Evolutionary conservation across 331 rosid genomes (phyloP).

Genomic region (Acacia concinna): DNA sequence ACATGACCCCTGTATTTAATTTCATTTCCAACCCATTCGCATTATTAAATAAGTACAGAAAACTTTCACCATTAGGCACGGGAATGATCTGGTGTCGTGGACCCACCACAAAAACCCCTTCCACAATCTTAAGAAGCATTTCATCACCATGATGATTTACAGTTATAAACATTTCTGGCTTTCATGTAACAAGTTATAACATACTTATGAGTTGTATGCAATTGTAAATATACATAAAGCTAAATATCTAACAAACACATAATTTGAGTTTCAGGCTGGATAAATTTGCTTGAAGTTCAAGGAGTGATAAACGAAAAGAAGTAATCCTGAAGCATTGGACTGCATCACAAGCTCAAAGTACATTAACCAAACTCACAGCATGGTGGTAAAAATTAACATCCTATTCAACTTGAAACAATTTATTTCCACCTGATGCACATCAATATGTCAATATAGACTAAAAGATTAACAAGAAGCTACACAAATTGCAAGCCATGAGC

Average conservation of each 20-base stretch:
- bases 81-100: neutral
- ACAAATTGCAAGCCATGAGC: neutral
- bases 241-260: neutral
- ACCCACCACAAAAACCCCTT: neutral
- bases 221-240: neutral
- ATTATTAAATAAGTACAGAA: neutral
- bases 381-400: constrained; percentile 7
- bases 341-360: constrained; percentile 4
- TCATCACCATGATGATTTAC: neutral
- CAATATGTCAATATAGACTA: neutral
- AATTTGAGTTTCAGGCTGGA: neutral
- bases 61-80: neutral
- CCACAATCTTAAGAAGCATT: neutral
- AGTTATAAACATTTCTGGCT: neutral
- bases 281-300: neutral
- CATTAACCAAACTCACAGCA: neutral
- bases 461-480: neutral
- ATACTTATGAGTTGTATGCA: neutral
- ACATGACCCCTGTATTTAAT: neutral
- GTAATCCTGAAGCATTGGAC: neutral
- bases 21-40: neutral
- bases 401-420: constrained; percentile 9
- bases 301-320: neutral
- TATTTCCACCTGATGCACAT: constrained; percentile 2
- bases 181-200: neutral